Evolutionary conservation across 2,329 filamentous ascomycete genomes (phyloP), one percentile per base, ranked within the genome.

Genomic region (Arachnopeziza araneosa): DNA sequence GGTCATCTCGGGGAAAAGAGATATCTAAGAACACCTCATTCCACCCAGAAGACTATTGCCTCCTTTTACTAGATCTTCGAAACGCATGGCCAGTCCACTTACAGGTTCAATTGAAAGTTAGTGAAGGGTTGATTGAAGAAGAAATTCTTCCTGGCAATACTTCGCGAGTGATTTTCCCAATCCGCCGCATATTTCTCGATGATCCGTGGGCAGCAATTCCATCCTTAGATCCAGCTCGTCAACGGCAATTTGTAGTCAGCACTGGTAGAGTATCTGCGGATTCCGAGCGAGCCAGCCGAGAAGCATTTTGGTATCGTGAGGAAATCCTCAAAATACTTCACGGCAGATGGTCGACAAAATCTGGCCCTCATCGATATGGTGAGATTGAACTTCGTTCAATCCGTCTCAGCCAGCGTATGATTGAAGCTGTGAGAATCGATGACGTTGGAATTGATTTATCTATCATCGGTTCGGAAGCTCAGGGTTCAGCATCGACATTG

Each of bases 251-350:
- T 68, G 90, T 97, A 30, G 90, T 96, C 51, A 95, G 89, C 73
- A 84, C 87, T 19, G 87, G 85, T 70, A 90, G 90, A 68, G 84
- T 93, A 59, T 87, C 89, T 0, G 89, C 91, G 0, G 91, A 95
- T 64, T 83, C 83, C 51, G 93, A 97, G 75, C 84, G 89, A 36
- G 83, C 86, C 14, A 88, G 82, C 62, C 82, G 93, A 56, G 91
- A 96, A 75, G 85, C 87, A 0, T 97, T 97, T 72, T 97, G 93
- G 93, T 96, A 91, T 73, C 85, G 92, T 19, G 90, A 96, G 72
- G 86, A 85, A 70, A 81, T 97, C 1, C 80, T 97, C 2, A 86
- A 88, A 61, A 79, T 80, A 50, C 76, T 96, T 10, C 80, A 80
- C 24, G 91, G 88, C 0, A 83, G 80, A 0, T 97, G 93, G 93